Conservation (phyloP, 495 filamentous ascomycete species). For the Filosporella fistucella region DNA sequence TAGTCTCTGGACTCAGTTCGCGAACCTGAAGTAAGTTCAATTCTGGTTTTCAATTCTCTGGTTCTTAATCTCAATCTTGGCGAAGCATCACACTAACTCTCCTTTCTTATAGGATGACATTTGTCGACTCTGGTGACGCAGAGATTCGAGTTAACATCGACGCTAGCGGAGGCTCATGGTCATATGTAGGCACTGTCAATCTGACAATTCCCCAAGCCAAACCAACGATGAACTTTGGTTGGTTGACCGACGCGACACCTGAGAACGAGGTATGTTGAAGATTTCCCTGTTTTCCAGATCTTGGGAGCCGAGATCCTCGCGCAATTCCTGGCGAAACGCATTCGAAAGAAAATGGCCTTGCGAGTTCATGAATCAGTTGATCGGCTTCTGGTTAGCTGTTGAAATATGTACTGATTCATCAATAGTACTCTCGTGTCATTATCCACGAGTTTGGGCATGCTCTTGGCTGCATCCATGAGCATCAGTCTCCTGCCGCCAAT, state of each 20-base stretch:
- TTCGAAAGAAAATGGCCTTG: too few relatives aligned
- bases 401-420: too few relatives aligned
- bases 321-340: too few relatives aligned
- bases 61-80: too few relatives aligned
- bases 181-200: conserved; percentile 11
- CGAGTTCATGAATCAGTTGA: too few relatives aligned
- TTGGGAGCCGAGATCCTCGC: too few relatives aligned
- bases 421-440: conserved; percentile 11
- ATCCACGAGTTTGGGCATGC: conserved; percentile 28
- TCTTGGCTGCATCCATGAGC: conserved; percentile 25
- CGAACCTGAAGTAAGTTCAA: conserved; percentile 22
- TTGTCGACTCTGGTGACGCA: conserved; percentile 5
- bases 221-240: conserved; percentile 18
- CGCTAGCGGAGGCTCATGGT: conserved; percentile 14
- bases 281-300: too few relatives aligned
- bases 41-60: too few relatives aligned
- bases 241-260: conserved; percentile 17
- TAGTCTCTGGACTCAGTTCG: conserved; percentile 15
- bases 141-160: conserved; percentile 16
- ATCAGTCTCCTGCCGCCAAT: conserved; percentile 13
- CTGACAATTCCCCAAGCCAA: not conserved
- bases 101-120: not conserved
- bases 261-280: too few relatives aligned
- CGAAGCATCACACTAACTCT: not conserved
- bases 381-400: too few relatives aligned